These are phyloP conservation scores for Irpex lacteus DNA, from an alignment of 1,284 basidiomycete genomes.

Conservation along the genomic window DNA sequence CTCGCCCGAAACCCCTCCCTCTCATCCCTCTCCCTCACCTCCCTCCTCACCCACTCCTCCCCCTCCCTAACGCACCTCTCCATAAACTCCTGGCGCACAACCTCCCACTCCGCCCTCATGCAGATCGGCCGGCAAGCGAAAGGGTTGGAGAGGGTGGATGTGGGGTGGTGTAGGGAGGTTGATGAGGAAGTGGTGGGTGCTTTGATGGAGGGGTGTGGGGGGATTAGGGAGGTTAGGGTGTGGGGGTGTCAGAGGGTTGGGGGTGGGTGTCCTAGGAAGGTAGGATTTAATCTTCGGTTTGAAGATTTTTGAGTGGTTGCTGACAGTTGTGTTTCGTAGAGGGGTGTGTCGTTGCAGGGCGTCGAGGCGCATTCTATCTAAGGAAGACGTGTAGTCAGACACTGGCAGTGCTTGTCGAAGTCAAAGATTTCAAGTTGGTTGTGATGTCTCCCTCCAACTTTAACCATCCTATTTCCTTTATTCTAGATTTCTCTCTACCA, in stretches of 20 bases:
- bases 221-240: conserved; percentile 57
- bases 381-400: too few relatives aligned
- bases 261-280: conserved; percentile 53
- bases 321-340: too few relatives aligned
- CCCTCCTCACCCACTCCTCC: conserved; percentile 74
- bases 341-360: too few relatives aligned
- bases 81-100: conserved; percentile 76
- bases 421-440: too few relatives aligned
- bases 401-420: too few relatives aligned
- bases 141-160: conserved; percentile 64
- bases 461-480: too few relatives aligned
- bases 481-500: too few relatives aligned
- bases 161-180: conserved; percentile 85
- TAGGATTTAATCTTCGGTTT: too few relatives aligned
- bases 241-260: conserved; percentile 74
- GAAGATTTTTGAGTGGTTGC: accelerated
- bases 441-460: too few relatives aligned
- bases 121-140: too few relatives aligned
- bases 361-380: too few relatives aligned
- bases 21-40: conserved; percentile 53
- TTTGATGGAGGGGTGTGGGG: conserved; percentile 57
- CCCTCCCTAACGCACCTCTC: conserved; percentile 58
- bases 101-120: conserved; percentile 53
- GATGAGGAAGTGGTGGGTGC: conserved; percentile 82
- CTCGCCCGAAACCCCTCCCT: conserved; percentile 65